These are phyloP conservation scores for Combretum micranthum DNA, from an alignment of 345 rosid species.

Conservation along the genomic window DNA sequence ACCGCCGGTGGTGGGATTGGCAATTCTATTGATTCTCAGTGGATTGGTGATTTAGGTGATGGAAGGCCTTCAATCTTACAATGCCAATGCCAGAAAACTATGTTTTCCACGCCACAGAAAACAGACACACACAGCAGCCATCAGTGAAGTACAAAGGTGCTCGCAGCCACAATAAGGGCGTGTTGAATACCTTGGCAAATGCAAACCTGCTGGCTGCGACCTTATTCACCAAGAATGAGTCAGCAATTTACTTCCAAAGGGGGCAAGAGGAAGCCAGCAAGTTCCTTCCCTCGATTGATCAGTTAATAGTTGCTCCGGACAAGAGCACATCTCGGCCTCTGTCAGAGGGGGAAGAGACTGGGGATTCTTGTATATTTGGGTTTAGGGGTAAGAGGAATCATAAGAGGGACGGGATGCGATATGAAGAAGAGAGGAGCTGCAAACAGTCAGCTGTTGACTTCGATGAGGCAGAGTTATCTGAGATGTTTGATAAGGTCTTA, in stretches of 20 bases:
- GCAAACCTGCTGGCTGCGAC: slow-evolving; percentile 21
- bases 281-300: slow-evolving; percentile 30
- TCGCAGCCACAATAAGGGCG: background rate
- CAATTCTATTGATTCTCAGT: slow-evolving; percentile 10
- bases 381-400: slow-evolving; percentile 28
- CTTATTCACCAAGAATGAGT: slow-evolving; percentile 23
- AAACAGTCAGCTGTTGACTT: slow-evolving; percentile 25
- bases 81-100: slow-evolving; percentile 10
- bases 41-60: slow-evolving; percentile 8
- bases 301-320: slow-evolving; percentile 21
- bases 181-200: background rate
- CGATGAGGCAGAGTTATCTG: slow-evolving; percentile 34
- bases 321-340: slow-evolving; percentile 9
- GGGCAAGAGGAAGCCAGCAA: slow-evolving; percentile 41
- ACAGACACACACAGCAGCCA: background rate
- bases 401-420: slow-evolving; percentile 18
- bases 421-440: slow-evolving; percentile 28
- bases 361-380: slow-evolving; percentile 6
- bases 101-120: slow-evolving; percentile 12
- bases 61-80: slow-evolving; percentile 12
- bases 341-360: slow-evolving; percentile 9
- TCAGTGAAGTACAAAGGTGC: slow-evolving; percentile 2
- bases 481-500: slow-evolving; percentile 31
- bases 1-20: slow-evolving; percentile 14
- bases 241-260: slow-evolving; percentile 28